Percentiles rank a stretch among this genome's conserved stretches.
phyloP scores from a whole-genome alignment of 225 moss, liverwort and hornwort species.

The Pseudoscleropodium purum region DNA sequence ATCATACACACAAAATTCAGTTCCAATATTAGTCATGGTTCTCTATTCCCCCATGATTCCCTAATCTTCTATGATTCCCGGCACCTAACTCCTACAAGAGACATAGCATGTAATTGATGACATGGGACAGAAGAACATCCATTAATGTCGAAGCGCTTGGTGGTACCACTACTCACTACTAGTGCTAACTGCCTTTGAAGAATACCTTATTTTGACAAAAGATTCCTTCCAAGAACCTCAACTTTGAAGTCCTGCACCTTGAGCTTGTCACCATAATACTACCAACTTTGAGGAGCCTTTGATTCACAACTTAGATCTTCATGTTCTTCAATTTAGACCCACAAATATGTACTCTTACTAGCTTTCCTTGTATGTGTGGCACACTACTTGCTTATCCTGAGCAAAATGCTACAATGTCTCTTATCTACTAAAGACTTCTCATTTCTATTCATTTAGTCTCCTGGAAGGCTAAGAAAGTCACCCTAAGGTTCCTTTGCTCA shows the following conservation, averaged over 20 bases:
- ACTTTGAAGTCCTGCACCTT: fast-evolving
- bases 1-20: fast-evolving
- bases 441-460: not conserved
- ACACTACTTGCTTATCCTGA: fast-evolving
- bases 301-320: not conserved
- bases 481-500: not conserved
- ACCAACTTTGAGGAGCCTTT: not conserved
- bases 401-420: not conserved
- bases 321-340: fast-evolving
- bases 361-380: fast-evolving
- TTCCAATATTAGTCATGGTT: fast-evolving
- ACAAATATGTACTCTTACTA: fast-evolving
- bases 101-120: fast-evolving
- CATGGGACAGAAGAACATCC: fast-evolving
- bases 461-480: not conserved
- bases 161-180: not conserved
- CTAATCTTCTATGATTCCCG: too few relatives aligned
- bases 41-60: fast-evolving
- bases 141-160: fast-evolving
- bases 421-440: too few relatives aligned
- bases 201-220: fast-evolving
- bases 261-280: not conserved
- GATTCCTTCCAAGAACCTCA: not conserved
- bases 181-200: fast-evolving
- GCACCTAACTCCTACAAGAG: not conserved